These are phyloP conservation scores for Eimeria maxima DNA, from an alignment of 169 alveolate species.

Conservation along the genomic window DNA sequence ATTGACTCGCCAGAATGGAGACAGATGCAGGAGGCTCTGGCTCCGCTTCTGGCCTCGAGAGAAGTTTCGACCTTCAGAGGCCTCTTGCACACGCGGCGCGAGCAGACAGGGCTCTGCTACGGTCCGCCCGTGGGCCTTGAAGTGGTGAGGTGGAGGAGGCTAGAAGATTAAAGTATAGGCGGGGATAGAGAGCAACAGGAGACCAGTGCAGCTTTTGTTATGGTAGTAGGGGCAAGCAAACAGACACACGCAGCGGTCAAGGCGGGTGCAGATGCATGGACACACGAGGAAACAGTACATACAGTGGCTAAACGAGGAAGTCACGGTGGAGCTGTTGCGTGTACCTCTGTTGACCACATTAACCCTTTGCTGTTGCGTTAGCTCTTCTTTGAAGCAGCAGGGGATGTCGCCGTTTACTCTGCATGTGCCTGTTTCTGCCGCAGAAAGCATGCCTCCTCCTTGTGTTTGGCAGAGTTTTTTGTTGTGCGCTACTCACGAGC, in stretches of 20 bases:
- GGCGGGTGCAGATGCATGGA: neutral
- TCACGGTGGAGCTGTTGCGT: neutral
- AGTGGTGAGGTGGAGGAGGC: constrained; percentile 46
- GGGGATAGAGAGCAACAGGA: neutral
- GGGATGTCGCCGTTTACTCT: neutral
- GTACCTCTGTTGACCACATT: neutral
- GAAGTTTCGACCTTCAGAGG: constrained; percentile 43
- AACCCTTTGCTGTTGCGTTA: neutral
- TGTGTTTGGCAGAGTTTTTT: neutral
- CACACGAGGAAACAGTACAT: neutral
- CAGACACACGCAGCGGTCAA: neutral
- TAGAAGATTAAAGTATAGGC: neutral
- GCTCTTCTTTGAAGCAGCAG: neutral
- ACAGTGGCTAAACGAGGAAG: neutral
- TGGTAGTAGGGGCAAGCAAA: neutral
- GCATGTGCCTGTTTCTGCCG: neutral
- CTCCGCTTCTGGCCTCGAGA: constrained; percentile 51
- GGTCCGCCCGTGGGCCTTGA: constrained; percentile 70
- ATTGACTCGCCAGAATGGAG: constrained; percentile 31
- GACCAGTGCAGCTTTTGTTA: neutral
- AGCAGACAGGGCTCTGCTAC: constrained; percentile 63
- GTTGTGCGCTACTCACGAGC: neutral
- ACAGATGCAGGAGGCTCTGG: constrained; percentile 46
- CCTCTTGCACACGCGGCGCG: constrained; percentile 54
- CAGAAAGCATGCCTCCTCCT: neutral